These are phyloP conservation scores for Talaromyces nanjingensis DNA, from an alignment of 495 filamentous ascomycete genomes.

Conservation along the genomic window DNA sequence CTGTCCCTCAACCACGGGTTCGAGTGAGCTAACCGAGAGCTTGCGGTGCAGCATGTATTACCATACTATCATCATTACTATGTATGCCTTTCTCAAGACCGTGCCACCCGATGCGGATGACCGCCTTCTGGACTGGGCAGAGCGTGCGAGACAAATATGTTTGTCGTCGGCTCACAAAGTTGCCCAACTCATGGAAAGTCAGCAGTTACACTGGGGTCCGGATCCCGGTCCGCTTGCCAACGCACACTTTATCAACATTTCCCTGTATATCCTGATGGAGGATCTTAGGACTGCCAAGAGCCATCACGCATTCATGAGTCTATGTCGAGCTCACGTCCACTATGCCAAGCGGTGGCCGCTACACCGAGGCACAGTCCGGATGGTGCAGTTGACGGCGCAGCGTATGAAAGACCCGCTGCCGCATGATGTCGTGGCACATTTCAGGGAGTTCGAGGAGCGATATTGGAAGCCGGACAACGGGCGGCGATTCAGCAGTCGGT, in stretches of 20 bases:
- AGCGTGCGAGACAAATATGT: slow-evolving; percentile 16
- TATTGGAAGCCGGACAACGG: slow-evolving; percentile 20
- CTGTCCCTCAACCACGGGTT: not conserved
- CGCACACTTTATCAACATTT: slow-evolving; percentile 24
- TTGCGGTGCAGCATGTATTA: slow-evolving; percentile 17
- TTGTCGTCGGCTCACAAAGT: slow-evolving; percentile 21
- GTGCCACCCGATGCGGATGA: not conserved
- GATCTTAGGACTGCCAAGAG: slow-evolving; percentile 18
- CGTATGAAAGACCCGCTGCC: slow-evolving; percentile 21
- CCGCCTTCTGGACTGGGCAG: not conserved
- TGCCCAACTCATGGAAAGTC: slow-evolving; percentile 21
- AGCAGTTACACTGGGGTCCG: slow-evolving; percentile 24
- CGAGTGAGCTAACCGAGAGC: not conserved
- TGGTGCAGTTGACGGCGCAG: slow-evolving; percentile 26
- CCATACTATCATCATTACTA: slow-evolving; percentile 22
- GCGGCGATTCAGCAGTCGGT: slow-evolving; percentile 23
- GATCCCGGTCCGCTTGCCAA: slow-evolving; percentile 27
- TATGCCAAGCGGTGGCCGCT: slow-evolving; percentile 25
- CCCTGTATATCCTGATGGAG: slow-evolving; percentile 25
- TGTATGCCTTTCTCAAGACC: slow-evolving; percentile 19
- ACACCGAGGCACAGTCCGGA: slow-evolving; percentile 25
- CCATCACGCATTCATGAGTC: slow-evolving; percentile 20
- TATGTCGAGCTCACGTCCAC: slow-evolving; percentile 17
- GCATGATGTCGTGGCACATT: slow-evolving; percentile 22
- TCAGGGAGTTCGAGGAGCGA: slow-evolving; percentile 21